A percentile compares a stretch with the other conserved stretches of the same genome.
Evolutionary conservation across 257 asterid genomes (phyloP).

Genomic region (Solanum pinnatisectum): DNA sequence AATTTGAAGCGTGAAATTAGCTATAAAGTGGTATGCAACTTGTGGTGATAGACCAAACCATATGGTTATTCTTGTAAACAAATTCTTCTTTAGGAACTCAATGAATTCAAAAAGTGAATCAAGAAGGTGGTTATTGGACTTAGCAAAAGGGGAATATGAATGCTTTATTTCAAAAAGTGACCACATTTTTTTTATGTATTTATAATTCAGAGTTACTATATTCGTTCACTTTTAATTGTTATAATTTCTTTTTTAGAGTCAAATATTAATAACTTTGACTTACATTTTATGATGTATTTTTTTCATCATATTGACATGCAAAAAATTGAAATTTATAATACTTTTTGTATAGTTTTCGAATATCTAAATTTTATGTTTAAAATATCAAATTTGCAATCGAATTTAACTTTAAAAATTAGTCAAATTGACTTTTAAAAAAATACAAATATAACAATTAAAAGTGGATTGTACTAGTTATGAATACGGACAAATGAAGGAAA

Average conservation of each 20-base stretch:
- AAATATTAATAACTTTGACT: no score
- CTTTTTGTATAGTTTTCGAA: no score
- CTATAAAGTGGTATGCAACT: neutral
- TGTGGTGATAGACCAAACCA: neutral
- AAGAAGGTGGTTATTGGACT: neutral
- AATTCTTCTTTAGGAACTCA: neutral
- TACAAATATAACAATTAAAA: no score
- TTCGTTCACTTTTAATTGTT: no score
- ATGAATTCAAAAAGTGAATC: neutral
- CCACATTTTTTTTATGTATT: neutral
- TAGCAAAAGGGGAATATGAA: neutral
- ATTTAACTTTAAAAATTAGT: no score
- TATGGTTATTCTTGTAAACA: neutral
- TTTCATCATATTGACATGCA: no score
- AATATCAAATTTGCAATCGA: no score
- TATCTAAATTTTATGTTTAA: no score
- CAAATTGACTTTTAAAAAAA: no score
- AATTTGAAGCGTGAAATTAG: neutral
- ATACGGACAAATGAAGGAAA: neutral
- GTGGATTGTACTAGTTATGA: neutral
- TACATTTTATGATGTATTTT: no score
- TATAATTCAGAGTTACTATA: neutral
- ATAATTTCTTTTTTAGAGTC: no score
- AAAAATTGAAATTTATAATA: no score
- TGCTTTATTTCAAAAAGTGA: neutral